Conservation (phyloP, 371 early-diverging fungal species). For the Mucor mucedo region DNA sequence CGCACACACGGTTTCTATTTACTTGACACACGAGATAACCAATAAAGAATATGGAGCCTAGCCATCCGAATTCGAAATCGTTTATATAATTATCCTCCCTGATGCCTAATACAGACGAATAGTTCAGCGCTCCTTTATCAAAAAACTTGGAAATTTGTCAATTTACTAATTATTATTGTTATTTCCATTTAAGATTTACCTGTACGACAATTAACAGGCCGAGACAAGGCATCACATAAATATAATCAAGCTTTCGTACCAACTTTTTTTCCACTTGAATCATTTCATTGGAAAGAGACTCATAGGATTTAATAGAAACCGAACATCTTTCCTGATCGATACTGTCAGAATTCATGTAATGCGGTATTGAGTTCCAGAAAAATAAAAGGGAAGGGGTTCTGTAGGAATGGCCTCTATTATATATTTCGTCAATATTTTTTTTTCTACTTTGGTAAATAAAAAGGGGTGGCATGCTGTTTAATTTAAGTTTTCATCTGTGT, state of each 20-base stretch:
- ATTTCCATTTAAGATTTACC: slow-evolving; percentile 15
- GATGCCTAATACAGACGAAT: slow-evolving; percentile 39
- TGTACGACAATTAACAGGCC: slow-evolving; percentile 39
- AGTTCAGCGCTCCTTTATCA: slow-evolving; percentile 49
- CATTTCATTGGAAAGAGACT: background rate
- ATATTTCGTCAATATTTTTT: background rate
- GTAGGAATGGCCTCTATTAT: background rate
- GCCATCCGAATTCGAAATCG: slow-evolving; percentile 39
- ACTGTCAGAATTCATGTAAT: background rate
- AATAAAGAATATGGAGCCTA: slow-evolving; percentile 33
- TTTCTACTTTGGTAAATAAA: background rate
- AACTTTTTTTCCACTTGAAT: slow-evolving; percentile 18
- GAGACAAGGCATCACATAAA: slow-evolving; percentile 34
- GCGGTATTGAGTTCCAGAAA: background rate
- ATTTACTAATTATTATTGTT: too few relatives aligned
- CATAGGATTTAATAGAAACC: background rate
- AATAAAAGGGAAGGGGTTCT: background rate
- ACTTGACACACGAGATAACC: slow-evolving; percentile 25
- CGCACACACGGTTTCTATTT: background rate
- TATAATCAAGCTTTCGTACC: slow-evolving; percentile 18
- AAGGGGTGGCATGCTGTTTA: background rate
- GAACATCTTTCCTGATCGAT: background rate
- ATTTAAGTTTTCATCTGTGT: background rate
- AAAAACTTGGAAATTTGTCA: slow-evolving; percentile 29
- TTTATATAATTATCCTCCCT: slow-evolving; percentile 30